A percentile compares a stretch with the other conserved stretches of the same genome.
These are phyloP conservation scores for Xanthoceras sorbifolium DNA, from an alignment of 345 rosid genomes.

Conservation along the genomic window DNA sequence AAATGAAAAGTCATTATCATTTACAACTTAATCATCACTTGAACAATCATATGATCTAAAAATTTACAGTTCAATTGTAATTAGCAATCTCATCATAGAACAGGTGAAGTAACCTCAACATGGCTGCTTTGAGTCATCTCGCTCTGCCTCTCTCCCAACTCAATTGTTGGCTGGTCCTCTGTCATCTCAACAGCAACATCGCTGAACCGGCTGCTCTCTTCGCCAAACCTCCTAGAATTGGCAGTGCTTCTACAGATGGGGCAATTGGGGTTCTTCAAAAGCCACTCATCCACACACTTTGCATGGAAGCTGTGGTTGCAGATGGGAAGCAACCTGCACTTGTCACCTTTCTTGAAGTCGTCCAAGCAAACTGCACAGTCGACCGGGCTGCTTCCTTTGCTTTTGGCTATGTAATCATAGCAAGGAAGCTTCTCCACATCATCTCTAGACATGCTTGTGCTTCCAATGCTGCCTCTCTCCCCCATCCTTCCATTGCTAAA, in stretches of 20 bases:
- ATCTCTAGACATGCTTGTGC: conserved; percentile 37
- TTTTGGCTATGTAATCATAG: conserved; percentile 40
- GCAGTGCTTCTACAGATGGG: conserved; percentile 52
- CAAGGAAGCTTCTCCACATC: conserved; percentile 63
- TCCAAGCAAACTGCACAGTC: conserved; percentile 70
- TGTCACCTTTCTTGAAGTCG: conserved; percentile 51
- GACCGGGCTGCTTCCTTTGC: conserved; percentile 36
- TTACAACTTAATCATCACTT: not conserved
- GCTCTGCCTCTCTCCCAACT: not conserved
- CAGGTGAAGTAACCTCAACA: not conserved
- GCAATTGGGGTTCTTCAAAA: conserved; percentile 54
- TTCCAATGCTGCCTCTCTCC: conserved; percentile 2
- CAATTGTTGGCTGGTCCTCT: conserved; percentile 3
- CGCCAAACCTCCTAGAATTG: conserved; percentile 27
- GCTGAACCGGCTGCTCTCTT: conserved; percentile 25
- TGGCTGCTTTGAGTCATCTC: too few species aligned
- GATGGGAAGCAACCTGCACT: conserved; percentile 51
- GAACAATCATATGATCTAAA: not conserved
- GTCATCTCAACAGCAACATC: conserved; percentile 14
- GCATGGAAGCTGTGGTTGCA: conserved; percentile 66
- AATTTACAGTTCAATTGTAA: too few species aligned
- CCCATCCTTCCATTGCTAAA: not conserved
- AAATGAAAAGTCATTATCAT: too few species aligned
- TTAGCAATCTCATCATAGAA: not conserved
- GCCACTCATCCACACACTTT: conserved; percentile 55